Percentiles rank a stretch among this genome's conserved stretches.
Evolutionary conservation across 805 yeast species (phyloP).

Genomic region (Candida chilensis): DNA sequence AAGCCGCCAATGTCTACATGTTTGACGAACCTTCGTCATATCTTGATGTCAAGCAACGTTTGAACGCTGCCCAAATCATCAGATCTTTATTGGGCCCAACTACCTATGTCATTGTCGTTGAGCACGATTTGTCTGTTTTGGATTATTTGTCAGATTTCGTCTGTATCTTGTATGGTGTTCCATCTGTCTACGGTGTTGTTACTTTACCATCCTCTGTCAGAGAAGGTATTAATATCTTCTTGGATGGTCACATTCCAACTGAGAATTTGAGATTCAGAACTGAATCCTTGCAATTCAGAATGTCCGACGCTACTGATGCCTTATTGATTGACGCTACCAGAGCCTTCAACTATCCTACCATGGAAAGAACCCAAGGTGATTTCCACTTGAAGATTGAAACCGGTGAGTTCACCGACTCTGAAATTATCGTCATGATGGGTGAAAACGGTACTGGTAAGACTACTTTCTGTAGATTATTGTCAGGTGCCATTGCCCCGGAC

Average conservation of each 20-base stretch:
- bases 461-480: constrained; percentile 89
- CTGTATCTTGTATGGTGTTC: constrained; percentile 95
- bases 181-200: constrained; percentile 98
- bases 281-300: constrained; percentile 88
- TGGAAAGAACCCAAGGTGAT: constrained; percentile 94
- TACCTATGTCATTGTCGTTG: constrained; percentile 89
- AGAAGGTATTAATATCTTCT: constrained; percentile 97
- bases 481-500: constrained; percentile 90
- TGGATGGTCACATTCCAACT: constrained; percentile 96
- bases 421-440: constrained; percentile 98
- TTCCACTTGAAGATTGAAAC: constrained; percentile 73
- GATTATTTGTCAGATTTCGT: constrained; percentile 96
- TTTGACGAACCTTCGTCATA: constrained; percentile 99
- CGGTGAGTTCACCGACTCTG: constrained; percentile 94
- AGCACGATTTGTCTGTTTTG: constrained; percentile 95
- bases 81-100: constrained; percentile 75
- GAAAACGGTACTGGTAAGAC: constrained; percentile 99
- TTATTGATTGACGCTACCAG: constrained; percentile 70
- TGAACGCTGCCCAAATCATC: constrained; percentile 92
- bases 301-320: constrained; percentile 82
- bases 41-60: constrained; percentile 96
- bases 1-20: constrained; percentile 93
- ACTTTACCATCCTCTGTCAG: constrained; percentile 94
- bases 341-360: constrained; percentile 66
- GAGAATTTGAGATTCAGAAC: constrained; percentile 96